Evolutionary conservation across 305 asterid genomes (phyloP).

Genomic region (Fraxinus sp.): DNA sequence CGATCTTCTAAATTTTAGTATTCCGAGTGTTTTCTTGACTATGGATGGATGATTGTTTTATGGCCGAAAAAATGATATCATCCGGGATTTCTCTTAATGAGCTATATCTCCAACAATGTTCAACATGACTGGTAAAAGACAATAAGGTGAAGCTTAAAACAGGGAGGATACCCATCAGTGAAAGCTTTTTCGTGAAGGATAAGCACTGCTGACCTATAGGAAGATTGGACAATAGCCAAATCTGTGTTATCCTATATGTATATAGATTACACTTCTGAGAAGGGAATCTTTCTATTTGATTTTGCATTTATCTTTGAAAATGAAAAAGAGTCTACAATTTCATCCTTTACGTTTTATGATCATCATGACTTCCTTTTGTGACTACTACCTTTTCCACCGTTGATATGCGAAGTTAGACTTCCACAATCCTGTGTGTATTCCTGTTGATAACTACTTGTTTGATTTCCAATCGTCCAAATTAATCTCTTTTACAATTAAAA

Average conservation of each 20-base stretch:
- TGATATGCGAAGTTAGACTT: neutral
- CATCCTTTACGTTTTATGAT: neutral
- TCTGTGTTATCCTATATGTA: conserved; percentile 81
- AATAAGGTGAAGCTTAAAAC: conserved; percentile 46
- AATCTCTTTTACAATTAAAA: no score
- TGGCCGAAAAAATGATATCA: conserved; percentile 62
- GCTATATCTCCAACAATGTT: conserved; percentile 66
- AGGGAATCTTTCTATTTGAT: neutral
- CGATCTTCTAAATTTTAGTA: neutral
- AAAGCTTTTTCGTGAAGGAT: conserved; percentile 66
- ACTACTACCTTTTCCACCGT: neutral
- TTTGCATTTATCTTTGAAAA: neutral
- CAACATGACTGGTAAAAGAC: conserved; percentile 36
- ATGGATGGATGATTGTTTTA: conserved; percentile 41
- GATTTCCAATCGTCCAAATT: no score
- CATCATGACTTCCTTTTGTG: neutral
- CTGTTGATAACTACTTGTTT: no score
- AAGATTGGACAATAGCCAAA: conserved; percentile 53
- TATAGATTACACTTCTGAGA: neutral
- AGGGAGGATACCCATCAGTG: conserved; percentile 66
- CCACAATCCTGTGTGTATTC: neutral
- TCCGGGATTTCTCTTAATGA: conserved; percentile 70
- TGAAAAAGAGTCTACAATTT: neutral
- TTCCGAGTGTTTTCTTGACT: conserved; percentile 27
- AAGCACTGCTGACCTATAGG: conserved; percentile 88